Percentiles rank a stretch among this genome's conserved stretches.
Evolutionary conservation across 2,329 filamentous ascomycete genomes (phyloP).

Genomic region (Ophiosphaerella korrae): DNA sequence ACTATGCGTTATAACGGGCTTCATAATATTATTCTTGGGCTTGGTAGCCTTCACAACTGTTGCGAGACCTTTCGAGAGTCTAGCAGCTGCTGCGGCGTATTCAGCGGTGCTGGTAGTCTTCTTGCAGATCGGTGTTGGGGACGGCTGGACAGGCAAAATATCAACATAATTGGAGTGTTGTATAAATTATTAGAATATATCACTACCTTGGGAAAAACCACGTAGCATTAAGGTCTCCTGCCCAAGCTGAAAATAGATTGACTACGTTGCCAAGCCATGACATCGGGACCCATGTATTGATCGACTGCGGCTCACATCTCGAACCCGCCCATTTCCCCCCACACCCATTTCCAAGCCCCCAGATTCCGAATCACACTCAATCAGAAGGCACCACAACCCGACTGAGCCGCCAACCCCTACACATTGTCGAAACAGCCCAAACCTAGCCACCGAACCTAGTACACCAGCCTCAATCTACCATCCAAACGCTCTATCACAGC

Average conservation of each 20-base stretch:
- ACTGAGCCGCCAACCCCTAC: background rate
- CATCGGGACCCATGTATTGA: constrained; percentile 15
- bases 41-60: constrained; percentile 8
- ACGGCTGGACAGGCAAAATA: no score
- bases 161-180: no score
- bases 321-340: constrained; percentile 1
- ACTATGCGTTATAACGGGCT: constrained; percentile 15
- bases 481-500: background rate
- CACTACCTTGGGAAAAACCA: no score
- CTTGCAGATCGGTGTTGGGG: background rate
- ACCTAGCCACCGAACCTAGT: no score
- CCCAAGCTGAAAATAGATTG: no score
- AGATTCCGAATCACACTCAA: background rate
- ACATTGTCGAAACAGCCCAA: background rate
- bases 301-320: constrained; percentile 14
- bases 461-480: no score
- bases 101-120: background rate
- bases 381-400: background rate
- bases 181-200: no score
- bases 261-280: constrained; percentile 10
- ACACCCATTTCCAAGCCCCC: background rate
- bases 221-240: no score
- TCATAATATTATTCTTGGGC: constrained; percentile 12
- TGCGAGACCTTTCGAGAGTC: constrained; percentile 10
- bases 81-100: constrained; percentile 2